Conservation (phyloP, 805 yeast genomes). For the Candida tallmaniae region DNA sequence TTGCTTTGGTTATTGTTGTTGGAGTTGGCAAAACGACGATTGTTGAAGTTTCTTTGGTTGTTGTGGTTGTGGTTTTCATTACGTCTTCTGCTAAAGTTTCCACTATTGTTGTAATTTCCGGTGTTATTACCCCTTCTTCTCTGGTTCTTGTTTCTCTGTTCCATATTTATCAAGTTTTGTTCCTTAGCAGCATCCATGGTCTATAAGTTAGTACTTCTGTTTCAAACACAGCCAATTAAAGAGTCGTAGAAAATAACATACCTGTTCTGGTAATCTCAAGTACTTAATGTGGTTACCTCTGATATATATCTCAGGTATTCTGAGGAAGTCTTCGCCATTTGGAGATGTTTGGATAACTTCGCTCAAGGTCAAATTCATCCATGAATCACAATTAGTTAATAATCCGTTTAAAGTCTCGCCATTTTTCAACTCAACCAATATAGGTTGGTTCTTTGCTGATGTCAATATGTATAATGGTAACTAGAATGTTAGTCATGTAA, state of each 20-base stretch:
- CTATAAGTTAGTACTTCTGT: conserved; percentile 13
- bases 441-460: conserved; percentile 83
- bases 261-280: conserved; percentile 64
- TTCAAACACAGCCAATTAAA: neutral
- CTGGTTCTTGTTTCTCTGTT: conserved; percentile 45
- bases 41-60: conserved; percentile 6
- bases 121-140: conserved; percentile 34
- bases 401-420: conserved; percentile 88
- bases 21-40: conserved; percentile 5
- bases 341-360: conserved; percentile 68
- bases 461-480: conserved; percentile 88
- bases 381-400: conserved; percentile 80
- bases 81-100: conserved; percentile 6
- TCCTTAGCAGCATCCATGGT: conserved; percentile 73
- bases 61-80: conserved; percentile 6
- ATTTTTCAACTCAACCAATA: conserved; percentile 84
- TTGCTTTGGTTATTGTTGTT: neutral
- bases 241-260: conserved; percentile 5
- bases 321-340: conserved; percentile 55
- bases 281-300: conserved; percentile 83
- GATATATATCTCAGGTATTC: conserved; percentile 70
- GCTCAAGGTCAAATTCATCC: conserved; percentile 88
- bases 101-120: conserved; percentile 7
- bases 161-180: conserved; percentile 49
- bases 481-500: conserved; percentile 47